phyloP scores from a whole-genome alignment of 139 green algal species.

The Marvania coccoides region DNA sequence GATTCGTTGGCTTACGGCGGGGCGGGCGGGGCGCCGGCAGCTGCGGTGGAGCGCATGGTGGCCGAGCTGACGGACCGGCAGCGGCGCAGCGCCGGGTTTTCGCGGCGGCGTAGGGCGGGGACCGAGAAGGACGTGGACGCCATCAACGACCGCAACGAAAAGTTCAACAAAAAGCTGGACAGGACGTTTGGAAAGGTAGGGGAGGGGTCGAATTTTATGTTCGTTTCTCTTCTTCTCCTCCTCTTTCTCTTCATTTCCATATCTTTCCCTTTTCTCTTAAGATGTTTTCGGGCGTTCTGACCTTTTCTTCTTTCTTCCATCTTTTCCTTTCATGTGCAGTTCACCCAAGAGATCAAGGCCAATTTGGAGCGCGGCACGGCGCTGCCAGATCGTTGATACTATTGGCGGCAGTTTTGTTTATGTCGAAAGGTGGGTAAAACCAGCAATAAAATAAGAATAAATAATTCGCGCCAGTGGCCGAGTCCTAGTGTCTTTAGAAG shows the following conservation, averaged over 20 bases:
- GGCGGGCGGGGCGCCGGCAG: slow-evolving; percentile 42
- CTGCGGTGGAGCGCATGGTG: slow-evolving; percentile 87
- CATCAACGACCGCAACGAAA: slow-evolving; percentile 94
- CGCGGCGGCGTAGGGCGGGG: slow-evolving; percentile 53
- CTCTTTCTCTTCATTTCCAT: background rate
- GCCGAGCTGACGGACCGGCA: slow-evolving; percentile 69
- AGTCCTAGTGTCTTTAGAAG: slow-evolving; percentile 6
- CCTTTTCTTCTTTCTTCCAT: no score
- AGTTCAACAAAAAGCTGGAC: slow-evolving; percentile 98
- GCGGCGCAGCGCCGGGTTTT: slow-evolving; percentile 53
- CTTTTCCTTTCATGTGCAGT: no score
- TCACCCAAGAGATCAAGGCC: slow-evolving; percentile 80
- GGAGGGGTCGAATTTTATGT: no score
- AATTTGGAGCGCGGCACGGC: slow-evolving; percentile 97
- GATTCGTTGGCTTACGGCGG: slow-evolving; percentile 72
- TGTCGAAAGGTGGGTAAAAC: background rate
- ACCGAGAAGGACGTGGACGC: slow-evolving; percentile 83
- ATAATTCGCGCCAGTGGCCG: slow-evolving; percentile 27
- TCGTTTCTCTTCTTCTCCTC: background rate
- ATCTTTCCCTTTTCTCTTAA: background rate
- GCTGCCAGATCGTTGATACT: slow-evolving; percentile 72
- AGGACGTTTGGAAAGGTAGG: slow-evolving; percentile 73
- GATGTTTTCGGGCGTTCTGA: background rate
- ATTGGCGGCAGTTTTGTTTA: background rate
- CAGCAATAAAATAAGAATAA: no score